phyloP scores from a whole-genome alignment of 2,329 filamentous ascomycete genomes.

The Fusarium domesticum region DNA sequence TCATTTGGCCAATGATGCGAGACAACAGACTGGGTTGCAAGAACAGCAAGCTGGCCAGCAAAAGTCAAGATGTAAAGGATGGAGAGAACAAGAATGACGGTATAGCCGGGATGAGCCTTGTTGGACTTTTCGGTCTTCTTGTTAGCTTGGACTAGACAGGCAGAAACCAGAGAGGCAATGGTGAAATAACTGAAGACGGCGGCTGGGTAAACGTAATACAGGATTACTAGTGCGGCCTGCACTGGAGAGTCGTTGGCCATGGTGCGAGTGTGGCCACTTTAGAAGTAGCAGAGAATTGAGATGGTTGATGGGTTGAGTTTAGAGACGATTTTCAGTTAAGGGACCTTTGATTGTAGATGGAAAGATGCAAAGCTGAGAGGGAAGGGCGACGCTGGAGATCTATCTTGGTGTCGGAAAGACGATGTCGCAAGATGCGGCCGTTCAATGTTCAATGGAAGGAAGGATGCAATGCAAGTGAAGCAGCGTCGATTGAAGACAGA shows the following conservation, averaged over 20 bases:
- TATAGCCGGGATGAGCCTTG: conserved; percentile 18
- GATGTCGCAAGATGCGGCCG: neutral
- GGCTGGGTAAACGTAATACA: conserved; percentile 31
- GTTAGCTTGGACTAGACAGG: conserved; percentile 51
- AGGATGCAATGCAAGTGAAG: neutral
- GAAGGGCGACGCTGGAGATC: neutral
- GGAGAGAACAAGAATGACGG: conserved; percentile 41
- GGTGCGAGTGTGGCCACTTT: conserved; percentile 1
- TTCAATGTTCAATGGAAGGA: neutral
- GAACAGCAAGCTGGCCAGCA: conserved; percentile 43
- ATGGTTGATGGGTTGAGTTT: neutral
- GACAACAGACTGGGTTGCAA: conserved; percentile 38
- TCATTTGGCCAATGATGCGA: conserved; percentile 41
- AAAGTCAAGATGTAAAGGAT: conserved; percentile 45
- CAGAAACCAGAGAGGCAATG: conserved; percentile 54
- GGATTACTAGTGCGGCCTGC: conserved; percentile 17
- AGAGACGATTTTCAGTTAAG: neutral
- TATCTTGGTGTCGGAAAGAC: neutral
- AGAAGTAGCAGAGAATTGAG: neutral
- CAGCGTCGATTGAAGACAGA: neutral
- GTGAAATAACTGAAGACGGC: conserved; percentile 54
- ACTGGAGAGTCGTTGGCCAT: conserved; percentile 18
- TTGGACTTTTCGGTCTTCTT: conserved; percentile 23
- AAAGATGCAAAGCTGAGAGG: neutral
- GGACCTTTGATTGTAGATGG: neutral